These are phyloP conservation scores for Saccharomycopsis microspora DNA, from an alignment of 805 yeast species.

Conservation along the genomic window DNA sequence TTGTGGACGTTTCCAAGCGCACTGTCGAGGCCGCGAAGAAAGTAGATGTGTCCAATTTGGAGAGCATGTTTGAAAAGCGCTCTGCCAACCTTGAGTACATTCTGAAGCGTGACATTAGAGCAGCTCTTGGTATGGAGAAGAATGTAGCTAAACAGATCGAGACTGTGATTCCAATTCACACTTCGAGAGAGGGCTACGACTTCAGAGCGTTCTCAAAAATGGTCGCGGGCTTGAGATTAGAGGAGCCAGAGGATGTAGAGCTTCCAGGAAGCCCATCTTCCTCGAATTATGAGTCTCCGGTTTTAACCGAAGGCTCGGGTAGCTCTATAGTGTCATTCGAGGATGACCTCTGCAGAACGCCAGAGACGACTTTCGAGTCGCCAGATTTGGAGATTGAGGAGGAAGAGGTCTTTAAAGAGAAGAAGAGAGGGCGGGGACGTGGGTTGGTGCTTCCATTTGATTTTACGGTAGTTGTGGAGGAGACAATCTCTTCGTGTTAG, in stretches of 20 bases:
- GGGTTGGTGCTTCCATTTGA: slow-evolving; percentile 1
- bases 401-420: too few species aligned
- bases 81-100: slow-evolving; percentile 1
- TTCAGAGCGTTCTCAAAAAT: slow-evolving; percentile 3
- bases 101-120: slow-evolving; percentile 13
- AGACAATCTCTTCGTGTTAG: neutral
- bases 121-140: neutral
- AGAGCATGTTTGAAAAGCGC: neutral
- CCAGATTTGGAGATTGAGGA: too few species aligned
- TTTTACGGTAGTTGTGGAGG: slow-evolving; percentile 9
- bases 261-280: too few species aligned
- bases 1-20: neutral
- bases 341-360: too few species aligned
- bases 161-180: slow-evolving; percentile 8
- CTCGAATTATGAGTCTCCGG: too few species aligned
- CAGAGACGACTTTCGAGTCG: too few species aligned
- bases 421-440: too few species aligned
- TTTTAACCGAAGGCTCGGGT: too few species aligned
- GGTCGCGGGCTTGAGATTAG: neutral
- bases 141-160: slow-evolving; percentile 10
- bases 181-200: slow-evolving; percentile 11
- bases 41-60: neutral
- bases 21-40: neutral
- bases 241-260: neutral
- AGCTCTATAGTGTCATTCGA: too few species aligned